Base-by-base conservation (phyloP, 2,329 filamentous ascomycete genomes). In the Mariannaea elegans region DNA sequence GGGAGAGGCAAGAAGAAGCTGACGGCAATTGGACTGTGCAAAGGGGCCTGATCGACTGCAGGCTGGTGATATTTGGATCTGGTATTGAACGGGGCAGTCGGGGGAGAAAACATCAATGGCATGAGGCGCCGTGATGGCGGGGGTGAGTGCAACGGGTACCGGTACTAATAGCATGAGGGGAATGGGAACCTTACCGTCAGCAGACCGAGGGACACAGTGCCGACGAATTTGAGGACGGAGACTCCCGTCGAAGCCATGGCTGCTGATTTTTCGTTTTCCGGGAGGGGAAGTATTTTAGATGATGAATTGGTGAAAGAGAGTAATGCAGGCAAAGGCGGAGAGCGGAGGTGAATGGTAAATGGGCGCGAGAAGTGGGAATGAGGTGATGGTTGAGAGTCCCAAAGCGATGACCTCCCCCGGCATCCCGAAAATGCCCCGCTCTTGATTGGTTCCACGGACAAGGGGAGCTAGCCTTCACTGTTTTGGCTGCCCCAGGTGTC, bases 161-260 rank as follows among this genome's bases (percentile, higher is more conserved):
- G 13, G 41, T 13, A 13, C n/a, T 7, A 7, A 46, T 19, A 21
- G 53, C 19, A 58, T 36, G 27, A 27, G 23, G 16, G 27, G 21
- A 41, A 32, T 24, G 14, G 56, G 32, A 45, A 82, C 90, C n/a
- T 72, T 86, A 97, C 93, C 60, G 93, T 97, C 76, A 97, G 80
- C 57, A 97, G 84, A 64, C 94, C 94, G 58, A 97, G 84, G 70
- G 91, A 94, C 67, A 97, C 87, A 50, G 93, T 96, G 72, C 94
- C 94, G 68, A 97, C 90, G 76, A 97, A 97, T 81, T 98, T 97
- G 80, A 91, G 87, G 76, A 90, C 80, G 56, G 92, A 89, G 72
- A 97, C 83, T 72, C 88, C 87, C 71, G 84, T 87, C 70, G 85
- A 87, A 69, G 87, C 83, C 86, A 93, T 91, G 77, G 74, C 68